Conservation (phyloP, 2,329 filamentous ascomycete species). For the Botrytis galanthina region DNA sequence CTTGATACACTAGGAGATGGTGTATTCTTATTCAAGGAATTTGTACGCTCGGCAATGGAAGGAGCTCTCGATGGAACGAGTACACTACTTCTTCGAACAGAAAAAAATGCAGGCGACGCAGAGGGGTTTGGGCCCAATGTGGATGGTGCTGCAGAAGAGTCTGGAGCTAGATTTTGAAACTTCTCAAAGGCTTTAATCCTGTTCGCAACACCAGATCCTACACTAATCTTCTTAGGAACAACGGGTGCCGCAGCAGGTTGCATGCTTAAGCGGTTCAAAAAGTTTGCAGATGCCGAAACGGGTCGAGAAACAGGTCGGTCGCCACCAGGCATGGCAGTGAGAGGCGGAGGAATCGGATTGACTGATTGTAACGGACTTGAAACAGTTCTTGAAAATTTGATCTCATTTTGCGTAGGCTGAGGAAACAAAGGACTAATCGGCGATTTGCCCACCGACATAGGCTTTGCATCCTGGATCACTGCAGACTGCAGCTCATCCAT, state of each 20-base stretch:
- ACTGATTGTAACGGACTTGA: conserved; percentile 41
- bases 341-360: conserved; percentile 39
- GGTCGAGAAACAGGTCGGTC: conserved; percentile 34
- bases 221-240: conserved; percentile 68
- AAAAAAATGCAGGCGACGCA: conserved; percentile 54
- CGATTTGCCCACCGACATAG: conserved; percentile 77
- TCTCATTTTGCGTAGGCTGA: conserved; percentile 32
- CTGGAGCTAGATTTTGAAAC: conserved; percentile 53
- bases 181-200: conserved; percentile 92
- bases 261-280: conserved; percentile 55
- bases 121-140: conserved; percentile 41
- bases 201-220: conserved; percentile 88
- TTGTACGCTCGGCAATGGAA: conserved; percentile 41
- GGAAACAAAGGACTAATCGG: conserved; percentile 67
- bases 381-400: conserved; percentile 36
- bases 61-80: conserved; percentile 39
- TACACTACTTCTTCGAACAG: conserved; percentile 49
- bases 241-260: conserved; percentile 47
- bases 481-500: conserved; percentile 84
- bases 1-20: conserved; percentile 44
- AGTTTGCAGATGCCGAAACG: conserved; percentile 53
- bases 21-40: conserved; percentile 38
- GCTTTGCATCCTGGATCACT: conserved; percentile 78
- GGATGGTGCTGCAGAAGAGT: conserved; percentile 31
- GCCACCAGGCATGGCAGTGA: conserved; percentile 43